These are phyloP conservation scores for Mortierella hygrophila DNA, from an alignment of 192 early-diverging fungal genomes.

Conservation along the genomic window DNA sequence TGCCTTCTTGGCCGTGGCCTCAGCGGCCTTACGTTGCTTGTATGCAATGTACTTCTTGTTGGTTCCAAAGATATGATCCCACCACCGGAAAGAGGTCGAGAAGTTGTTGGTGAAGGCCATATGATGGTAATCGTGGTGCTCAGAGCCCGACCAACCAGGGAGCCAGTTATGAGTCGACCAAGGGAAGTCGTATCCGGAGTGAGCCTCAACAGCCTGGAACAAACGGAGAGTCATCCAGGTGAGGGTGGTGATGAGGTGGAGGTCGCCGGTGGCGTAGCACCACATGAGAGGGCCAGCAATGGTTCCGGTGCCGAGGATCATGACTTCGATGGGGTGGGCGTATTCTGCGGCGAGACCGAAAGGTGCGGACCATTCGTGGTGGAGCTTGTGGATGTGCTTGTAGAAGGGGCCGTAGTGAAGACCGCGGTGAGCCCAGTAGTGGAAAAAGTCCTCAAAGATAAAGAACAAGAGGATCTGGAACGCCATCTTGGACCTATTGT, in stretches of 20 bases:
- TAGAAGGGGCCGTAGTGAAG: constrained; percentile 92
- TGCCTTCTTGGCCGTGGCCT: constrained; percentile 44
- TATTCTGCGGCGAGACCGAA: constrained; percentile 93
- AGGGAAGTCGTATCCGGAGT: constrained; percentile 96
- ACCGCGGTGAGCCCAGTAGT: constrained; percentile 91
- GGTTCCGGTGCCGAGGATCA: constrained; percentile 90
- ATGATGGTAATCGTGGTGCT: constrained; percentile 97
- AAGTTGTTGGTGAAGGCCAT: constrained; percentile 84
- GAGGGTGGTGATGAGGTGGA: constrained; percentile 90
- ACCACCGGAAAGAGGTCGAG: constrained; percentile 89
- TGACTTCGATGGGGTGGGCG: constrained; percentile 87
- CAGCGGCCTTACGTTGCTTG: constrained; percentile 59
- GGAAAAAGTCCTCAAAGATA: constrained; percentile 90
- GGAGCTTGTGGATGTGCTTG: constrained; percentile 93
- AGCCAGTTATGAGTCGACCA: constrained; percentile 90
- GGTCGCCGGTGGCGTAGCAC: constrained; percentile 69
- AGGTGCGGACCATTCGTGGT: constrained; percentile 93
- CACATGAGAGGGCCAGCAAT: constrained; percentile 84
- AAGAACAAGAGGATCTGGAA: constrained; percentile 82
- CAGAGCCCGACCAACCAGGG: constrained; percentile 92
- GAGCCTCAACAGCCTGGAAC: constrained; percentile 88
- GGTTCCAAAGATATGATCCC: constrained; percentile 91
- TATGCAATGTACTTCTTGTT: constrained; percentile 81
- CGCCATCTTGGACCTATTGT: constrained; percentile 66
- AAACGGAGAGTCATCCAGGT: constrained; percentile 87